Percentiles rank a stretch among this genome's conserved stretches.
These are phyloP conservation scores for Filosporella fistucella DNA, from an alignment of 495 filamentous ascomycete species.

Conservation along the genomic window DNA sequence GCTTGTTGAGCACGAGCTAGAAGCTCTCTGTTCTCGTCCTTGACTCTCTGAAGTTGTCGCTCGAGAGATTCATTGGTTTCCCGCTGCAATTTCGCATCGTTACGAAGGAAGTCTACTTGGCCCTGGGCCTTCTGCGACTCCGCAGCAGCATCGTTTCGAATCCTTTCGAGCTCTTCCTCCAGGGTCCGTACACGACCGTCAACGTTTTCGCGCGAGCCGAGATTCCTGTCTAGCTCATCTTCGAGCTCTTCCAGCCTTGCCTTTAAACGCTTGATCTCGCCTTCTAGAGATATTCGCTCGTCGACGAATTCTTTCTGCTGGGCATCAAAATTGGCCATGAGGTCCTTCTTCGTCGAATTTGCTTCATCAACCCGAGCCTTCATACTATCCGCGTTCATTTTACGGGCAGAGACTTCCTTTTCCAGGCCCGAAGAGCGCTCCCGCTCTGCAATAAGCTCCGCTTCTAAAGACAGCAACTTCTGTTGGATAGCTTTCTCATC, in stretches of 20 bases:
- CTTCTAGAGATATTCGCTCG: constrained; percentile 75
- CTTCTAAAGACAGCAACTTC: constrained; percentile 62
- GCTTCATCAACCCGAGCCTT: constrained; percentile 73
- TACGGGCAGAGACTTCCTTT: constrained; percentile 53
- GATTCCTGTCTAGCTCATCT: constrained; percentile 79
- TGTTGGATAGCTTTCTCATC: constrained; percentile 64
- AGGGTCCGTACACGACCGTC: constrained; percentile 67
- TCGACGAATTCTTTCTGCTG: constrained; percentile 81
- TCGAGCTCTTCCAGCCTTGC: constrained; percentile 79
- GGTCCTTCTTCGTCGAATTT: constrained; percentile 87
- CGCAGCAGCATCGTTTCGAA: constrained; percentile 50
- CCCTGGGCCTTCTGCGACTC: constrained; percentile 51
- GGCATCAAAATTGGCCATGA: constrained; percentile 91
- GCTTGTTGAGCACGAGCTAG: constrained; percentile 29
- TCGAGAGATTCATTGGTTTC: constrained; percentile 50
- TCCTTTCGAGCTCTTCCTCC: constrained; percentile 62
- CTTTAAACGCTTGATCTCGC: constrained; percentile 70
- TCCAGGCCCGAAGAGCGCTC: constrained; percentile 48
- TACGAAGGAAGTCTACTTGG: constrained; percentile 49
- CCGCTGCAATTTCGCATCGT: constrained; percentile 48
- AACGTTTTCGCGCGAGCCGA: constrained; percentile 74
- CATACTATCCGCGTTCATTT: constrained; percentile 58
- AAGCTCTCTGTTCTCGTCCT: constrained; percentile 45
- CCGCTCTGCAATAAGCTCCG: constrained; percentile 60
- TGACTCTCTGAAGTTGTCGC: constrained; percentile 44